Evolutionary conservation across 1,284 basidiomycete species (phyloP), one percentile per base, ranked within the genome.

Genomic region (Butyriboletus appendiculatus): DNA sequence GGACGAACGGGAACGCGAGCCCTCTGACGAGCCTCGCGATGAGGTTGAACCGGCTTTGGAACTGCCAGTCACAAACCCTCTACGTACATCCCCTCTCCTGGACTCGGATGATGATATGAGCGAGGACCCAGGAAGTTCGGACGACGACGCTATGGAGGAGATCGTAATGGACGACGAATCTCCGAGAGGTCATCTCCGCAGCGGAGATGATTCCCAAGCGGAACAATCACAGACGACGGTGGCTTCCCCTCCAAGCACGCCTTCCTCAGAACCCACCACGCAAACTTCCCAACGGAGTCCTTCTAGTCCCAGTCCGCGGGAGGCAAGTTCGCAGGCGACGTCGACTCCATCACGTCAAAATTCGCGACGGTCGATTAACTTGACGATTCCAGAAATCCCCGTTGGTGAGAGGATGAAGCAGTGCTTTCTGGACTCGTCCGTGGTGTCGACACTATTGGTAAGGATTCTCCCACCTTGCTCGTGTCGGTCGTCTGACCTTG

Each of bases 331-430:
- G 42, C 73, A 70, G 59, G 67, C 67, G 30, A 72, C 76, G 12
- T 77, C 74, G 15, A 71, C 70, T 2, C 73, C 70, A 46, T 84
- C 84, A 20, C 79, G 82, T 55, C 75, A 80, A 58, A 83, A 75
- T 62, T 80, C 80, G 10, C 73, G 80, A 46, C 76, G 80, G 59
- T 72, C 75, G 26, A 73, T 68, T 16, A 69, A 73, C 22, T 57
- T 71, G 44, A 59, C 52, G 54, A 32, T 30, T 22, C 45, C 62
- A 32, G 57, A 66, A 11, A 40, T 64, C 32, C 81, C 81, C 11
- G 72, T 85, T 24, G 95, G 94, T 1, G 92, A 95, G 63, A 75
- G 79, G 57, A 76, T 96, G 62, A 97, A 96, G 72, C 79, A 81
- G 58, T 75, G 80, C 49, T 91, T 94, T 64, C 70, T 95, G 57